Evolutionary conservation across 2,329 filamentous ascomycete genomes (phyloP), one percentile per base, ranked within the genome.

Genomic region (Phialemoniopsis sp.): DNA sequence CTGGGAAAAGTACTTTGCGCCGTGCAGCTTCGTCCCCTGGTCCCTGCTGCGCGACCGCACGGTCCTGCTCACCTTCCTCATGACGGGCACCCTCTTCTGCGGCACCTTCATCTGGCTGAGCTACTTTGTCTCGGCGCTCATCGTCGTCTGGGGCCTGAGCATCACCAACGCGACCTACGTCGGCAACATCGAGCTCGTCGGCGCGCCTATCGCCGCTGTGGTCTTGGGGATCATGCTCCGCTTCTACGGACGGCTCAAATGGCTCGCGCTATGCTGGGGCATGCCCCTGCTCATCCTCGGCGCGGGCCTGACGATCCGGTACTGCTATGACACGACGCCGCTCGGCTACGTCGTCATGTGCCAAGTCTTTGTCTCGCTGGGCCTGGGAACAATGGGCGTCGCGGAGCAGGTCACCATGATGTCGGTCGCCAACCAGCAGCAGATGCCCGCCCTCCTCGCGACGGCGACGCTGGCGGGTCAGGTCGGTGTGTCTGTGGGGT

Each of bases 261-360:
- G 39, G 34, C 41, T 41, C 29, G 37, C 40, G 21, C 40, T 51
- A 15, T 70, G 59, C 51, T 67, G 75, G 36, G 70, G 66, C 13
- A 63, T 78, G 8, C 72, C 73, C 3, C 49, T 79, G 13, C 76
- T 73, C 38, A 70, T 78, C 36, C 55, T 72, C 2, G 75, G 73
- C 3, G 61, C 75, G 8, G 65, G 74, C 12, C 58, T 80, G 14
- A 76, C 81, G 68, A 70, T 81, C 43, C 55, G 71, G 32, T 80
- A 75, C 62, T 76, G 78, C 33, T 64, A 68, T 45, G 68, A 72
- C 40, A 60, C 67, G 29, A 64, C 61, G 36, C 64, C 67, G 26
- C 62, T 77, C 13, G 62, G 70, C 14, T 72, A 71, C 54, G 67
- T 81, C 9, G 60, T 82, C 49, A 74, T 76, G 55, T 78, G 73